Base-by-base conservation (phyloP, 768 basidiomycete genomes). In the Panellus pusillus region DNA sequence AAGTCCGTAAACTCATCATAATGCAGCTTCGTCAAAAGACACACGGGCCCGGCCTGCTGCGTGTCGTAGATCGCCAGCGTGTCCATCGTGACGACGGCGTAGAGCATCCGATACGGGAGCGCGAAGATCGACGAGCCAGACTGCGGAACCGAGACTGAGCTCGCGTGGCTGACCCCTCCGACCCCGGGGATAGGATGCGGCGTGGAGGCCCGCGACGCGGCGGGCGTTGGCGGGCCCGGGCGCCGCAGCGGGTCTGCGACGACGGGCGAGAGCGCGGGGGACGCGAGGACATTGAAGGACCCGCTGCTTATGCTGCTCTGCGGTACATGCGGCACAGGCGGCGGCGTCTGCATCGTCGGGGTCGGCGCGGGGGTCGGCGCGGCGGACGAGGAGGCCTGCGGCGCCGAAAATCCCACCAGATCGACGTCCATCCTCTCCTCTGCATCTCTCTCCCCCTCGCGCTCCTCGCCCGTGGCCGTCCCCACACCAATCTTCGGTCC, bases 1-100 rank as follows among this genome's bases (percentile, higher is more conserved):
- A 97, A 78, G 72, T 99, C 97, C 7, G 97, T 98, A 66, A 98
- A 98, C 64, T 96, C 93, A 57, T 96, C 93, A 68, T 97, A 98
- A 71, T 99, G 97, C 57, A 98, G 72, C 64, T 95, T 96, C 27
- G 89, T 92, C 60, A 99, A 80, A 63, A 98, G 74, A 64, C 93
- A 93, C 47, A 98, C 80, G 0, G 97, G 97, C 3, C 87, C 83
- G 1, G 91, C 81, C 73, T 98, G 96, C 72, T 98, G 97, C 4
- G 95, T 98, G 67, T 99, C 97, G 66, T 99, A 94, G 47, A 99
- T 87, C 24, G 90, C 81, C 41, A 99, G 84, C 0, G 92, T 87
- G 70, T 99, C 97, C 85, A 94, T 97, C 18, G 96, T 97, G 44
- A 93, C 89, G 14, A 98, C 93, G 1, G 97, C 93, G 63, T 89